phyloP scores from a whole-genome alignment of 108 stramenopile species.

The Fistulifera solaris region DNA sequence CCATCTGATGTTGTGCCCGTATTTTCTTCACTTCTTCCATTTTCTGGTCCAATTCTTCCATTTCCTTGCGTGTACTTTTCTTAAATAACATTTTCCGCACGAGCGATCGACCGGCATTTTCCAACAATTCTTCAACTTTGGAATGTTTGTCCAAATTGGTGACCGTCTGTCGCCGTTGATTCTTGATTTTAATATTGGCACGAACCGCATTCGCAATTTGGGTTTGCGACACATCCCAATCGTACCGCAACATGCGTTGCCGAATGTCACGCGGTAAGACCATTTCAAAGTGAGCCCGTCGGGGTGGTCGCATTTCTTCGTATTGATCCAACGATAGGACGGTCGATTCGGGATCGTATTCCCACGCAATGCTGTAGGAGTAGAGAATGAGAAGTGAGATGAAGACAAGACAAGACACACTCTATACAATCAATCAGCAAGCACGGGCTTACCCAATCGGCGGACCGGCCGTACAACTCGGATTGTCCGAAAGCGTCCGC shows the following conservation, averaged over 20 bases:
- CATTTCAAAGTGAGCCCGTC: slow-evolving; percentile 35
- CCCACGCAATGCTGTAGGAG: slow-evolving; percentile 37
- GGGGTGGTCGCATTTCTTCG: slow-evolving; percentile 28
- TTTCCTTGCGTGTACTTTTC: slow-evolving; percentile 8
- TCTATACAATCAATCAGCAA: neutral
- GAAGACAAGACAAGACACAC: neutral
- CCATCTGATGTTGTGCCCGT: neutral
- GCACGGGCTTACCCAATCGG: slow-evolving; percentile 21
- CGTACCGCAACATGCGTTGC: slow-evolving; percentile 40
- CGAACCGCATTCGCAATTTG: slow-evolving; percentile 53
- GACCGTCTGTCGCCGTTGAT: slow-evolving; percentile 50
- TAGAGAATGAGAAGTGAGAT: too few species aligned
- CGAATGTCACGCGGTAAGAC: slow-evolving; percentile 37
- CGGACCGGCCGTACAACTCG: slow-evolving; percentile 29
- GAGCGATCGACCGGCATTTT: slow-evolving; percentile 19
- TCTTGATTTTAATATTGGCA: slow-evolving; percentile 41
- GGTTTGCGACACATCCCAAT: slow-evolving; percentile 37
- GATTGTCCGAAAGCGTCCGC: slow-evolving; percentile 47
- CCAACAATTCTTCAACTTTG: slow-evolving; percentile 32
- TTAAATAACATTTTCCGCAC: slow-evolving; percentile 1
- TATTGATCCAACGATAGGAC: slow-evolving; percentile 21
- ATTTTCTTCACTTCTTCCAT: slow-evolving; percentile 4
- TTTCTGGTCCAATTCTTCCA: slow-evolving; percentile 1
- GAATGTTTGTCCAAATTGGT: slow-evolving; percentile 46
- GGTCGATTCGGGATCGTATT: slow-evolving; percentile 16